Evolutionary conservation across 2,329 filamentous ascomycete genomes (phyloP).

Genomic region (Ophiostoma sp.): DNA sequence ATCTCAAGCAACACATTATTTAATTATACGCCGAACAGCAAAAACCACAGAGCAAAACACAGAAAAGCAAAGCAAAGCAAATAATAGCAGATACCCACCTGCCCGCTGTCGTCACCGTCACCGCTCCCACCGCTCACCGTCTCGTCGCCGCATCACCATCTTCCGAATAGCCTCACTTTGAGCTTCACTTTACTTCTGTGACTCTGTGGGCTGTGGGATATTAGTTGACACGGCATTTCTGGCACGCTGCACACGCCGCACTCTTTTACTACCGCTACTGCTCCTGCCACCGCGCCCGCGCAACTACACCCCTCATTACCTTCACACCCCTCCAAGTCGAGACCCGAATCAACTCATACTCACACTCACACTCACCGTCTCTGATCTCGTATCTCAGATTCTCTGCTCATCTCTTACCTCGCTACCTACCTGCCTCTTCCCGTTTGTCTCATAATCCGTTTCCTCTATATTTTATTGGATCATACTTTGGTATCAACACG

Average conservation of each 20-base stretch:
- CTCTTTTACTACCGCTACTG: not conserved
- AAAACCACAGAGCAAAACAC: too few species aligned
- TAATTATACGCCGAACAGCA: too few species aligned
- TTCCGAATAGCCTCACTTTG: conserved; percentile 5
- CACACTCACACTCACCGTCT: too few species aligned
- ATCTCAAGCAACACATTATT: not conserved
- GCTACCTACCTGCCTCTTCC: conserved; percentile 10
- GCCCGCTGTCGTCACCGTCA: not conserved
- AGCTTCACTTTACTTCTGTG: not conserved
- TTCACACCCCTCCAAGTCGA: conserved; percentile 1
- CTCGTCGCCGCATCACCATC: conserved; percentile 1
- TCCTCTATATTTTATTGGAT: not conserved
- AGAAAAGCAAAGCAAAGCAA: not conserved
- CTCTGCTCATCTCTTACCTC: not conserved
- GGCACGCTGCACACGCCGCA: not conserved
- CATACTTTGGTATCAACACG: not conserved
- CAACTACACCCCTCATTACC: conserved; percentile 8
- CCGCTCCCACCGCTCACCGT: conserved; percentile 7
- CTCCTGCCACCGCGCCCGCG: not conserved
- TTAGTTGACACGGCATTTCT: not conserved
- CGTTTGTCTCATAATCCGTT: conserved; percentile 11
- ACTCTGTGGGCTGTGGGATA: not conserved
- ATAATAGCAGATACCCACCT: not conserved
- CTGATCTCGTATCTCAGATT: too few species aligned
- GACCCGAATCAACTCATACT: not conserved